These are phyloP conservation scores for Mucor mucedo DNA, from an alignment of 371 early-diverging fungal species.

Conservation along the genomic window DNA sequence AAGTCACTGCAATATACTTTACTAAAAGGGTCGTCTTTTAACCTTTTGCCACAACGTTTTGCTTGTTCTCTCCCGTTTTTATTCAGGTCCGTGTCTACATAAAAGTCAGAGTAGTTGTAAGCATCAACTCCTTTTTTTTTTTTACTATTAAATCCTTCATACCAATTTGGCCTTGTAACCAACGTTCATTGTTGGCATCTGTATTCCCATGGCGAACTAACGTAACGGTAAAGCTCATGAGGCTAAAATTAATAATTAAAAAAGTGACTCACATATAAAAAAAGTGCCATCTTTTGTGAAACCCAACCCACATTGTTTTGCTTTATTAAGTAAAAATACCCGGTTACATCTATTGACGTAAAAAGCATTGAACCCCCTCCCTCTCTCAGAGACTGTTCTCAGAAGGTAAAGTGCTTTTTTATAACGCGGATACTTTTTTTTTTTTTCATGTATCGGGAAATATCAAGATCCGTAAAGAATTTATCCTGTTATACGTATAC, in stretches of 20 bases:
- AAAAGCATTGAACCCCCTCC: too few relatives aligned
- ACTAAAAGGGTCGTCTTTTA: constrained; percentile 30
- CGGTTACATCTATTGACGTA: too few relatives aligned
- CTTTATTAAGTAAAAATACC: too few relatives aligned
- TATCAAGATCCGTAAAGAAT: too few relatives aligned
- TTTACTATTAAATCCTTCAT: not conserved
- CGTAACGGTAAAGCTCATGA: constrained; percentile 31
- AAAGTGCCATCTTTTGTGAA: too few relatives aligned
- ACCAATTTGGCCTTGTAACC: constrained; percentile 54
- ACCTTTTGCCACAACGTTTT: constrained; percentile 33
- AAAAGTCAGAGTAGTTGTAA: not conserved
- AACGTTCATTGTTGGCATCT: constrained; percentile 47
- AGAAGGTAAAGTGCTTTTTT: too few relatives aligned
- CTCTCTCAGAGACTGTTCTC: too few relatives aligned
- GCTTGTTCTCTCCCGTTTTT: constrained; percentile 42
- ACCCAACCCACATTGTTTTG: too few relatives aligned
- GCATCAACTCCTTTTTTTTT: not conserved
- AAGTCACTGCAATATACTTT: constrained; percentile 46
- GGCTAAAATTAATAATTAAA: not conserved
- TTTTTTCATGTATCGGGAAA: too few relatives aligned
- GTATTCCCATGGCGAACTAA: constrained; percentile 55
- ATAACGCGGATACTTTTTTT: too few relatives aligned
- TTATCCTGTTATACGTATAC: too few relatives aligned
- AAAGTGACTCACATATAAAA: not conserved
- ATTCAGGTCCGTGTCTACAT: constrained; percentile 43